These are phyloP conservation scores for Drechslerella coelobrocha DNA, from an alignment of 2,329 filamentous ascomycete genomes.

Conservation along the genomic window DNA sequence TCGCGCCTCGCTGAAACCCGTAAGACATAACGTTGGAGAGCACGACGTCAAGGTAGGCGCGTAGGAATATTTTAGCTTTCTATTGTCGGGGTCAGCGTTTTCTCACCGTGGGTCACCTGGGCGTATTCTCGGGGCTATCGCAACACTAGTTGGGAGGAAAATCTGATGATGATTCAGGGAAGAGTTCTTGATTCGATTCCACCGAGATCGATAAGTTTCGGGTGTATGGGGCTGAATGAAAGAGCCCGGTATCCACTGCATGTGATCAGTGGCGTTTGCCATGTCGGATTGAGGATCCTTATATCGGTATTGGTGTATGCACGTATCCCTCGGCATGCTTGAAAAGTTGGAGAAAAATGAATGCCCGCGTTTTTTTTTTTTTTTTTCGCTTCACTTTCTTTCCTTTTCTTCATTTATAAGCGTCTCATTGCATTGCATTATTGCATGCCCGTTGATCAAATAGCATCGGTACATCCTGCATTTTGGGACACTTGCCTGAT, in stretches of 20 bases:
- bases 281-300: neutral
- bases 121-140: slow-evolving; percentile 1
- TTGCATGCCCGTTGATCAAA: neutral
- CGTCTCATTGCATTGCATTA: neutral
- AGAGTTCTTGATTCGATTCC: too few relatives aligned
- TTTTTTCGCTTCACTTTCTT: neutral
- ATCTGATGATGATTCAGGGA: neutral
- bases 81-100: neutral
- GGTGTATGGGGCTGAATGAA: neutral
- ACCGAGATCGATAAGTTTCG: neutral
- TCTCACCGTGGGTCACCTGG: neutral
- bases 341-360: neutral
- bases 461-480: neutral
- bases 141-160: neutral
- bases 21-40: neutral
- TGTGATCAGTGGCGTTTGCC: neutral
- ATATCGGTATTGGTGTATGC: too few relatives aligned
- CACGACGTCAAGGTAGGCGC: neutral
- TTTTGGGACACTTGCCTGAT: neutral
- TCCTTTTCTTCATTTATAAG: neutral
- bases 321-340: too few relatives aligned
- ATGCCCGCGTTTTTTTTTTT: neutral
- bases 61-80: neutral
- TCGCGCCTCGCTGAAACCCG: neutral
- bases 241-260: too few relatives aligned